Base-by-base conservation (phyloP, 208 protist genomes). In the Blastocrithidia nonstop region DNA sequence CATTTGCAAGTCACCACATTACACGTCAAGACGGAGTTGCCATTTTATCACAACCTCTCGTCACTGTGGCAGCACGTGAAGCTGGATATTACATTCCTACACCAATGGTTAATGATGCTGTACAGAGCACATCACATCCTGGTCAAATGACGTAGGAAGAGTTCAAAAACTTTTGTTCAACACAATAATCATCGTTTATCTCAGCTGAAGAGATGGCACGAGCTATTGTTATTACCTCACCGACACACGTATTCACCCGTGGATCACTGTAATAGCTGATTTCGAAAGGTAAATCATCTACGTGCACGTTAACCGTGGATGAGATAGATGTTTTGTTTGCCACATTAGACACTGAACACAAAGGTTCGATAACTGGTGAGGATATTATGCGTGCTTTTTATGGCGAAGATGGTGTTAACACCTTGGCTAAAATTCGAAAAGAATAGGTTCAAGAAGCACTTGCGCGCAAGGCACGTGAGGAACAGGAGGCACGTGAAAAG, bases 301-400 rank as follows among this genome's bases (percentile, higher is more conserved):
- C 33, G 60, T 53, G 20, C 57, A 53, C 45, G 42, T 57, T 90
- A n/a, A 66, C 55, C 17, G 62, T 66, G 22, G 68, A 79, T 39
- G 81, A 91, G 53, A 55, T 82, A 33, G 81, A 91, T 41, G 61
- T 66, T n/a, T 63, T 91, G 48, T 91, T 86, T 46, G 49, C 51
- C 35, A 72, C 60, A 52, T 33, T 87, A 72, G 76, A 91, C 37
- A 47, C 41, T 7, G 57, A 77, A 2, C 72, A 79, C 61, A 82
- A 61, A 37, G 75, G 75, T n/a, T 66, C 70, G 27, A 71, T 91
- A 42, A 62, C 61, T 19, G 61, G 63, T 37, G 64, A 82, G 20
- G 56, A 63, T 47, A 58, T 91, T 40, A 85, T 91, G 81, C 64
- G 67, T 19, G 45, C 76, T 17, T 47, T 90, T 13, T 83, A 82